Conservation (phyloP, 2,329 filamentous ascomycete species). For the Neospermospora avenae region DNA sequence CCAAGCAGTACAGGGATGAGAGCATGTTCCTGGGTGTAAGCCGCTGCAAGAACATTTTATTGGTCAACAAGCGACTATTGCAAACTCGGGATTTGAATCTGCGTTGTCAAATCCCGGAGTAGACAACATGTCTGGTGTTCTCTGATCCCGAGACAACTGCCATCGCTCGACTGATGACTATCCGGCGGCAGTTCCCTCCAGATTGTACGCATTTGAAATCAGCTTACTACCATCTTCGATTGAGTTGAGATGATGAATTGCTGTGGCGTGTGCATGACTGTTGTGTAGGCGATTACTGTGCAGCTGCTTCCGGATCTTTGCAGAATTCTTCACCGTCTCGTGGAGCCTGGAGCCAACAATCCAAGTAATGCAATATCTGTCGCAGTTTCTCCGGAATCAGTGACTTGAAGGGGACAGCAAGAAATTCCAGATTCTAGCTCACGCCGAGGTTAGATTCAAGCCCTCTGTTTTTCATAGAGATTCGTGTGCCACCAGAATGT, state of each 20-base stretch:
- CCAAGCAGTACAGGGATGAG: neutral
- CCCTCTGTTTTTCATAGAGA: neutral
- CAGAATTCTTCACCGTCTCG: neutral
- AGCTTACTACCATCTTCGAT: neutral
- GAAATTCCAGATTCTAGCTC: neutral
- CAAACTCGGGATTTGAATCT: neutral
- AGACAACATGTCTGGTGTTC: neutral
- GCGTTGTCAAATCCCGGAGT: neutral
- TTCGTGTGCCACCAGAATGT: neutral
- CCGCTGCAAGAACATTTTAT: neutral
- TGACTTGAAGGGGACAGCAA: neutral
- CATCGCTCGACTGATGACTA: neutral
- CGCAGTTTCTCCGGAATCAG: neutral
- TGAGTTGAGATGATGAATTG: neutral
- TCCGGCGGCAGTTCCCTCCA: neutral
- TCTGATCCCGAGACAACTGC: neutral
- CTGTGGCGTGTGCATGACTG: neutral
- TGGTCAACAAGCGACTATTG: neutral
- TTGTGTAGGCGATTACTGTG: slow-evolving; percentile 3
- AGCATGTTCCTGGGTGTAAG: neutral
- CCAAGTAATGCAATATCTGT: neutral
- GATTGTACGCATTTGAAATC: neutral
- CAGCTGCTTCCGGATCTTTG: neutral
- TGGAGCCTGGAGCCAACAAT: neutral
- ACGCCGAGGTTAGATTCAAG: neutral